Evolutionary conservation across 306 rosid genomes (phyloP).

Genomic region (Quercus gilva): DNA sequence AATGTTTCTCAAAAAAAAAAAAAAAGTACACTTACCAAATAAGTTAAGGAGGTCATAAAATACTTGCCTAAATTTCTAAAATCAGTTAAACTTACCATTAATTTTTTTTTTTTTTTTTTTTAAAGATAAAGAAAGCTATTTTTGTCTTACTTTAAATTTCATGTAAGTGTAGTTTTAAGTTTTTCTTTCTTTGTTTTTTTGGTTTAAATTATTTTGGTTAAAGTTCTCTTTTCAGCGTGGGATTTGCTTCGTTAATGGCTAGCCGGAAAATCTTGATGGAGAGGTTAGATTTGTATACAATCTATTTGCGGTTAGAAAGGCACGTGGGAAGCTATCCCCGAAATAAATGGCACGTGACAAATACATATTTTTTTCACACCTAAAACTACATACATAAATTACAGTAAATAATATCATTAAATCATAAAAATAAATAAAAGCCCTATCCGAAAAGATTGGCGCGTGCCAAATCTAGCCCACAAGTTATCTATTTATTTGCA

Average conservation of each 20-base stretch:
- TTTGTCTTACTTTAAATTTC: no score
- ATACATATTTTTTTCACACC: neutral
- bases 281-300: constrained; percentile 19
- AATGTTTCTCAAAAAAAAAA: no score
- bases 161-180: neutral
- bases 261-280: constrained; percentile 10
- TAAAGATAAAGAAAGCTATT: no score
- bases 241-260: neutral
- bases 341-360: constrained; percentile 32
- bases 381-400: neutral
- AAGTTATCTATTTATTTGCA: neutral
- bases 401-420: neutral
- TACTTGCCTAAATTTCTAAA: neutral
- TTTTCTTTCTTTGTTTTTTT: neutral
- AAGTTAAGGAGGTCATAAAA: neutral
- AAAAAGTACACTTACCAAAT: neutral
- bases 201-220: no score
- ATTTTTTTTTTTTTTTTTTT: no score
- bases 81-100: neutral
- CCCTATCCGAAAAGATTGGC: constrained; percentile 27
- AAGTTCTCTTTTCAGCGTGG: neutral
- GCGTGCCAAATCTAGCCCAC: constrained; percentile 26
- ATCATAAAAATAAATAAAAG: no score
- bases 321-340: constrained; percentile 11
- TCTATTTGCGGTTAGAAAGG: neutral